These are phyloP conservation scores for Leccinum disarticulatum DNA, from an alignment of 768 basidiomycete genomes.

Conservation along the genomic window DNA sequence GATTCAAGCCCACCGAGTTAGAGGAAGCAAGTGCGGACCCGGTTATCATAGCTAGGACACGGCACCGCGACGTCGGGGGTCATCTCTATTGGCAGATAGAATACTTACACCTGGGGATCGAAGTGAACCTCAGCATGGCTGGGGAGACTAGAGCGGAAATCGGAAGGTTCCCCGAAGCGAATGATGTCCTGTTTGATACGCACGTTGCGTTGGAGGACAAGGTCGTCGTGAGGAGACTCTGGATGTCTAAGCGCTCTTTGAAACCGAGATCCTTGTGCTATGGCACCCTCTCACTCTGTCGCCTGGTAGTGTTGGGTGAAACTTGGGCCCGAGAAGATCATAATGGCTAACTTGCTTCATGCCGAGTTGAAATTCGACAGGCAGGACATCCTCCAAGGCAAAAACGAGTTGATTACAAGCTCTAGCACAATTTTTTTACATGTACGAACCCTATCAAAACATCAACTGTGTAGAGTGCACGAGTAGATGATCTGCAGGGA, in stretches of 20 bases:
- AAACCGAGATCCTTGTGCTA: not conserved
- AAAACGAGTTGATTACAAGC: not conserved
- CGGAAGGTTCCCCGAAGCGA: slow-evolving; percentile 59
- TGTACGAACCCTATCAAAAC: slow-evolving; percentile 32
- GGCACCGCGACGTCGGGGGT: slow-evolving; percentile 62
- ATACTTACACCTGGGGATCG: slow-evolving; percentile 70
- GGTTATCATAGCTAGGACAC: slow-evolving; percentile 65
- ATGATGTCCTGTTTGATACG: not conserved
- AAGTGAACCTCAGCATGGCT: slow-evolving; percentile 51
- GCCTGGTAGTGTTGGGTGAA: not conserved
- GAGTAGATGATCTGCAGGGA: slow-evolving; percentile 62
- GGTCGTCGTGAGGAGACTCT: slow-evolving; percentile 9
- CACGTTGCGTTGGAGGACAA: not conserved
- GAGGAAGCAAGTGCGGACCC: slow-evolving; percentile 21
- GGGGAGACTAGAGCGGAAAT: slow-evolving; percentile 58
- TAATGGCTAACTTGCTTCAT: not conserved
- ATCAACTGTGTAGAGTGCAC: slow-evolving; percentile 45
- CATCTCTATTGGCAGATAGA: slow-evolving; percentile 52
- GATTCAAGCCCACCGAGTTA: too few relatives aligned
- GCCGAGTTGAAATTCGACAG: not conserved
- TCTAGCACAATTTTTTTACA: not conserved
- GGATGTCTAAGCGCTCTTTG: slow-evolving; percentile 4
- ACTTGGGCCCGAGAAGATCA: not conserved
- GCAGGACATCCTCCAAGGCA: not conserved
- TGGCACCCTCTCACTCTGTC: not conserved